phyloP scores from a whole-genome alignment of 2,329 filamentous ascomycete genomes.

The Talaromyces sp. region DNA sequence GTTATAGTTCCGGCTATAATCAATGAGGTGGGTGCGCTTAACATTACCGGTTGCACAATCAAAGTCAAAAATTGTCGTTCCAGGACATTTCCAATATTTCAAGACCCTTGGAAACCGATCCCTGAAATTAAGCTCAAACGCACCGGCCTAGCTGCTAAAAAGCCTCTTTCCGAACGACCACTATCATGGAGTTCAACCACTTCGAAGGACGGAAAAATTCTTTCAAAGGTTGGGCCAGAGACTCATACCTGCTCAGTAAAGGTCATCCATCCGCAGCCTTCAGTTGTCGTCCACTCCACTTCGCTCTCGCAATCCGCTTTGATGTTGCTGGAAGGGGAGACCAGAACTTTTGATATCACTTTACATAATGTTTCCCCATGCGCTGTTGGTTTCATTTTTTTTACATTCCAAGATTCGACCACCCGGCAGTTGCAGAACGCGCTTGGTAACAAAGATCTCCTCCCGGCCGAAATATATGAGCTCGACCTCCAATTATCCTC shows the following conservation, averaged over 20 bases:
- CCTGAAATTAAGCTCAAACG: slow-evolving; percentile 71
- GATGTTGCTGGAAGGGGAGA: slow-evolving; percentile 91
- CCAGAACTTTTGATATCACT: slow-evolving; percentile 70
- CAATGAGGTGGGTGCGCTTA: slow-evolving; percentile 63
- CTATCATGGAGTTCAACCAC: slow-evolving; percentile 43
- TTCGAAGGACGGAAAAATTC: slow-evolving; percentile 33
- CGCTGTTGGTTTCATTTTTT: slow-evolving; percentile 76
- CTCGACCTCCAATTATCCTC: slow-evolving; percentile 75
- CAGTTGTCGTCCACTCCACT: slow-evolving; percentile 70
- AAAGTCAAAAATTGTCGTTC: slow-evolving; percentile 79
- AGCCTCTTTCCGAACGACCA: slow-evolving; percentile 46
- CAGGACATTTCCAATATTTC: slow-evolving; percentile 79
- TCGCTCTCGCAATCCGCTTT: slow-evolving; percentile 78
- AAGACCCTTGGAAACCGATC: slow-evolving; percentile 68
- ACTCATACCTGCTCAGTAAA: slow-evolving; percentile 54
- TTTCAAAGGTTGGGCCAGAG: slow-evolving; percentile 34
- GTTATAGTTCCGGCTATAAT: slow-evolving; percentile 69
- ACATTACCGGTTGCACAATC: slow-evolving; percentile 72
- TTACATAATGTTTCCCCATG: slow-evolving; percentile 74
- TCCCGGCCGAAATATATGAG: slow-evolving; percentile 77
- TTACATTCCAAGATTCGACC: slow-evolving; percentile 87
- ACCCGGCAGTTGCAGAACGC: slow-evolving; percentile 72
- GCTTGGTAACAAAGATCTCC: slow-evolving; percentile 70
- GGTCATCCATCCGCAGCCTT: slow-evolving; percentile 75
- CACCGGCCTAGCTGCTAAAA: slow-evolving; percentile 62